Percentiles rank a stretch among this genome's conserved stretches.
phyloP scores from a whole-genome alignment of 331 rosid genomes.

The Malus hybrid region DNA sequence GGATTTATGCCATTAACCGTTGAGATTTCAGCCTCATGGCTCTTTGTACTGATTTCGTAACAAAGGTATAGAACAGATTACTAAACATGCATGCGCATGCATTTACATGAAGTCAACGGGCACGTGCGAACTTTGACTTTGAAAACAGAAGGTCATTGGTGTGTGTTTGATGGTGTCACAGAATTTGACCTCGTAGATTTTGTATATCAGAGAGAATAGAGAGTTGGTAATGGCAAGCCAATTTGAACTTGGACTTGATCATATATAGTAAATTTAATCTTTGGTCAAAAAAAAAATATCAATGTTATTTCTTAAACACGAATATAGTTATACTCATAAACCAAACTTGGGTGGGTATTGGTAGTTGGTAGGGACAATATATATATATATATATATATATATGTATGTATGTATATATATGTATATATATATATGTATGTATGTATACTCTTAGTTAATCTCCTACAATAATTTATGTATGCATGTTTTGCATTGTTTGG shows the following conservation, averaged over 20 bases:
- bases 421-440: too few species aligned
- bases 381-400: too few species aligned
- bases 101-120: conserved; percentile 14
- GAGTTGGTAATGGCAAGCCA: conserved; percentile 34
- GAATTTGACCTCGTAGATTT: conserved; percentile 53
- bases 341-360: background rate
- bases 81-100: background rate
- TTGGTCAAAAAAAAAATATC: background rate
- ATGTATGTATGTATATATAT: too few species aligned
- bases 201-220: conserved; percentile 13
- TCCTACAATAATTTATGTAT: background rate
- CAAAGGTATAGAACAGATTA: background rate
- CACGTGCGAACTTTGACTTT: conserved; percentile 30
- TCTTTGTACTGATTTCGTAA: conserved; percentile 1
- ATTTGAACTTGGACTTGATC: conserved; percentile 1
- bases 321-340: background rate
- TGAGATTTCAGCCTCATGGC: background rate
- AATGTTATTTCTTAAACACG: too few species aligned
- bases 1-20: background rate
- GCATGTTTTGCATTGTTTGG: background rate
- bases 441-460: background rate
- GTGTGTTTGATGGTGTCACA: conserved; percentile 64
- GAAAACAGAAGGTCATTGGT: conserved; percentile 26
- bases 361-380: background rate
- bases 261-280: conserved; percentile 16